Evolutionary conservation across 768 basidiomycete species (phyloP).

Genomic region (Trametes meyenii): DNA sequence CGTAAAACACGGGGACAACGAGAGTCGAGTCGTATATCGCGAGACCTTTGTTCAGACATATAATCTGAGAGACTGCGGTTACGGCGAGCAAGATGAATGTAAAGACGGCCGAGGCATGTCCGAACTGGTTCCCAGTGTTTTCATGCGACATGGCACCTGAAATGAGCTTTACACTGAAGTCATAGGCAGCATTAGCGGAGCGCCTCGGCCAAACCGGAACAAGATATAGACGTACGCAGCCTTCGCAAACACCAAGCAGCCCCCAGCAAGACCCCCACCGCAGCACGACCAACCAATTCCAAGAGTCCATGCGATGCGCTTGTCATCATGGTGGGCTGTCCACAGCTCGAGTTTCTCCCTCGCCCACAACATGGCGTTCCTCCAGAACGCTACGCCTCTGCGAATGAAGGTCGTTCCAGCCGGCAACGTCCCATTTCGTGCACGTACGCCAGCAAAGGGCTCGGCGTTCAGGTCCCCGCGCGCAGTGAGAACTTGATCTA

Average conservation of each 20-base stretch:
- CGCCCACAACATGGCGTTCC: conserved; percentile 51
- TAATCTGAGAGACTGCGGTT: conserved; percentile 88
- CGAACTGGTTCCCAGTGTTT: conserved; percentile 87
- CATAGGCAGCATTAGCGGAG: background rate
- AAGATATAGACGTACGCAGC: conserved; percentile 57
- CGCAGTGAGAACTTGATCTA: conserved; percentile 72
- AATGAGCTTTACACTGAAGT: conserved; percentile 71
- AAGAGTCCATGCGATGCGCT: conserved; percentile 84
- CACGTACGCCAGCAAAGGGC: conserved; percentile 49
- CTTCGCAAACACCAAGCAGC: conserved; percentile 85
- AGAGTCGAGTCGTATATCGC: conserved; percentile 88
- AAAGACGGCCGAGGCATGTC: conserved; percentile 78
- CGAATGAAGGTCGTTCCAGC: conserved; percentile 34
- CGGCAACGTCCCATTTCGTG: conserved; percentile 27
- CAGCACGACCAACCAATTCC: conserved; percentile 95
- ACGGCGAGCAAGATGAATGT: conserved; percentile 55
- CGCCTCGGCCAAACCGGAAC: background rate
- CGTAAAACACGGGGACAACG: conserved; percentile 94
- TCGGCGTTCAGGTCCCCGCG: conserved; percentile 69
- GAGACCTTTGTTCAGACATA: conserved; percentile 89
- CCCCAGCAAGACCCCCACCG: conserved; percentile 89
- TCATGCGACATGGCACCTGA: conserved; percentile 76
- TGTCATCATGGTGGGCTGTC: conserved; percentile 82
- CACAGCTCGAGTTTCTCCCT: conserved; percentile 69
- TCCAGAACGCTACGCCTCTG: conserved; percentile 46